Base-by-base conservation (phyloP, 2,329 filamentous ascomycete genomes). In the Trichoderma koningii region DNA sequence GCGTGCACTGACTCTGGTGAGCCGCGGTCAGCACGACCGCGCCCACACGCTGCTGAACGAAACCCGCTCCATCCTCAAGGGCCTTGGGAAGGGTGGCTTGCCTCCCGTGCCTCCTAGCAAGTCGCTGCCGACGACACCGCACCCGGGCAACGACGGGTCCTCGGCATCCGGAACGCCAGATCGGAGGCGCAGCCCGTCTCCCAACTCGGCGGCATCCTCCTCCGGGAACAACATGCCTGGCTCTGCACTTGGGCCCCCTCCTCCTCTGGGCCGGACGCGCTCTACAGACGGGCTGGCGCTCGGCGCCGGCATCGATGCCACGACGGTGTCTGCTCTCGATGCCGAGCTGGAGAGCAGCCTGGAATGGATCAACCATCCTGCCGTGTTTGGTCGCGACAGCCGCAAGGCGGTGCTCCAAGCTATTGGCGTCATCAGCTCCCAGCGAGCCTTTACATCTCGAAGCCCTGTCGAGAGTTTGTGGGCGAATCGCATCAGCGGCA, bases 301-400 rank as follows among this genome's bases (percentile, higher is more conserved):
- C 76, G 70, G 85, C 79, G 85, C 88, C 7, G 91, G 92, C n/a
- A 94, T 99, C 64, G 95, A 99, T 73, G 79, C 86, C 6, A 83
- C 83, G 42, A 95, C 91, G 0, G 94, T 98, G 72, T 83, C 87
- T 26, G 93, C 95, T 2, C 86, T 99, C 19, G 95, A 99, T 75
- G 87, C 91, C 1, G 95, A 99, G 76, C 85, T 99, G 41, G 92
- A 97, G 75, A 87, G 91, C 41, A 92, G 91, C 57, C 81, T 99
- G 17, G 95, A 99, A 78, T 99, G 95, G 95, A 98, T 99, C 77
- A 93, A 90, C 74, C 95, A 99, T 73, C 95, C 95, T 1, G 93
- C 93, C 2, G 92, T 98, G 2, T 99, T 99, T 75, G 89, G 91
- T 9, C 88, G 95, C 44, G 95, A 99, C 75, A 95, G 91, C 65